These are phyloP conservation scores for Fraxinus sp. DNA, from an alignment of 305 asterid species.

Conservation along the genomic window DNA sequence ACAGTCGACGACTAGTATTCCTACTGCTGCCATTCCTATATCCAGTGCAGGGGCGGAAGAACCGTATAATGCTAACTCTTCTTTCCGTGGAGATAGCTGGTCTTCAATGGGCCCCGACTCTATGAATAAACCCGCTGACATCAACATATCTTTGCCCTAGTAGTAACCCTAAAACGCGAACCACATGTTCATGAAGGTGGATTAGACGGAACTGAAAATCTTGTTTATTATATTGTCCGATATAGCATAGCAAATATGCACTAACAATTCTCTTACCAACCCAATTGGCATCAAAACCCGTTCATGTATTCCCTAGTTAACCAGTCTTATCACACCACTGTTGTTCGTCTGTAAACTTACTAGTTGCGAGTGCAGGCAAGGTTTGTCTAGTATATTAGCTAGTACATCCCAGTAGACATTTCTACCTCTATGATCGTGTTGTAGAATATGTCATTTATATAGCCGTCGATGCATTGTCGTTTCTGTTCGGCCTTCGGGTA, in stretches of 20 bases:
- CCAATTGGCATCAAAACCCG: not conserved
- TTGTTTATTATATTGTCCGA: not conserved
- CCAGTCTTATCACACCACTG: not conserved
- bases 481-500: not conserved
- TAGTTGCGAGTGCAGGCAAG: conserved; percentile 24
- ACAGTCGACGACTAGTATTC: conserved; percentile 33
- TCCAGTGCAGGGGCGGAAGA: conserved; percentile 49
- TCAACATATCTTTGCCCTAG: conserved; percentile 51
- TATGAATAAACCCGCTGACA: conserved; percentile 54
- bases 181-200: not conserved
- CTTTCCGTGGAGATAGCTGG: conserved; percentile 61
- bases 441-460: conserved; percentile 33
- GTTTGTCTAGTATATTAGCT: conserved; percentile 30
- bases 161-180: conserved; percentile 14
- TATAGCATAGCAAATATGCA: not conserved
- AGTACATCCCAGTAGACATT: conserved; percentile 19
- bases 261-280: conserved; percentile 25
- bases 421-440: conserved; percentile 1
- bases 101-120: conserved; percentile 50
- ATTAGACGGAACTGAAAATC: not conserved
- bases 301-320: not conserved
- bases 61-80: conserved; percentile 36
- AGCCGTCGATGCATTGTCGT: not conserved
- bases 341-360: conserved; percentile 26
- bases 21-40: conserved; percentile 43